Conservation (phyloP, 768 basidiomycete genomes). For the Galerina marginata region DNA sequence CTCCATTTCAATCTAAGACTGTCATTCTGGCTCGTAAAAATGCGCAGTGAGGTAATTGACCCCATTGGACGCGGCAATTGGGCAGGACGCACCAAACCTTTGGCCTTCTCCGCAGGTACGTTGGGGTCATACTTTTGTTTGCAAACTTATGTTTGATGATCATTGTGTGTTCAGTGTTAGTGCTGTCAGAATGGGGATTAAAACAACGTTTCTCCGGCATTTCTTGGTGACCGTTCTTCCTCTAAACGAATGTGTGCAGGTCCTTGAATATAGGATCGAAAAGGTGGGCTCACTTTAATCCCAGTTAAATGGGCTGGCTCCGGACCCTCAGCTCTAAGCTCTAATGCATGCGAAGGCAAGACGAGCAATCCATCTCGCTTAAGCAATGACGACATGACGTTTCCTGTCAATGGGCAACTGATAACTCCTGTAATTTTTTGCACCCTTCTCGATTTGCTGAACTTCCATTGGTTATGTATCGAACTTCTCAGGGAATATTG, state of each 20-base stretch:
- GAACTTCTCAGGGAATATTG: too few species aligned
- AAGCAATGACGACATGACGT: slow-evolving; percentile 24
- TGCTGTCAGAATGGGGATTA: neutral
- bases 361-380: neutral
- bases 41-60: neutral
- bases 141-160: too few species aligned
- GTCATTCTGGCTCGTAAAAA: neutral
- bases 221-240: neutral
- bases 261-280: neutral
- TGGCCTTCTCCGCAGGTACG: neutral
- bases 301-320: too few species aligned
- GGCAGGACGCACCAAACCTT: slow-evolving; percentile 1
- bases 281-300: neutral
- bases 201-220: neutral
- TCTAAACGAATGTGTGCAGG: neutral
- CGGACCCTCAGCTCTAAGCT: neutral
- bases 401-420: slow-evolving; percentile 25
- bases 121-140: neutral
- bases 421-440: neutral
- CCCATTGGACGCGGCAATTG: neutral
- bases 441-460: neutral
- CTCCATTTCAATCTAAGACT: neutral
- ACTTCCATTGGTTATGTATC: neutral
- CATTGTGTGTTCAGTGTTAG: too few species aligned
- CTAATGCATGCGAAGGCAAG: neutral